Evolutionary conservation across 176 grass and related monocot genomes (phyloP).

Genomic region (Rhipidocladum racemiflorum): DNA sequence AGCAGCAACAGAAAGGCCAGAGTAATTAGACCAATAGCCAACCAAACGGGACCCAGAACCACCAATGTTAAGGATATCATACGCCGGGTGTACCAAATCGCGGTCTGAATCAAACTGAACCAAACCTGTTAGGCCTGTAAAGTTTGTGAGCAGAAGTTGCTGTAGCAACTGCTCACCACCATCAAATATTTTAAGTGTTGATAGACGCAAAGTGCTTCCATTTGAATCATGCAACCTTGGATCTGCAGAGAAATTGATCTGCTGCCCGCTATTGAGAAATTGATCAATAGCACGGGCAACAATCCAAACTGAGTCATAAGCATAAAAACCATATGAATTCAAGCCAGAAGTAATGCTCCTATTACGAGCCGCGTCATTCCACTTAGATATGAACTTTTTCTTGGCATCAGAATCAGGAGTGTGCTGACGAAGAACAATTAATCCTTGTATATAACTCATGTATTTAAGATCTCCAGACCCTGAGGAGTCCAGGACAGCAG

Average conservation of each 20-base stretch:
- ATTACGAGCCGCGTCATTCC: slow-evolving; percentile 45
- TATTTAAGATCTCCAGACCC: slow-evolving; percentile 15
- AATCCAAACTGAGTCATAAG: slow-evolving; percentile 80
- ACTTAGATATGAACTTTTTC: slow-evolving; percentile 63
- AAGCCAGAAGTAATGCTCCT: slow-evolving; percentile 40
- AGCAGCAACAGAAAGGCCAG: slow-evolving; percentile 57
- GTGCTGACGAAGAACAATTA: slow-evolving; percentile 67
- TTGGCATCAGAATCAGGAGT: slow-evolving; percentile 58
- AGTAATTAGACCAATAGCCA: slow-evolving; percentile 83
- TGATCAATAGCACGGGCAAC: slow-evolving; percentile 66
- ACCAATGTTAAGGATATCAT: slow-evolving; percentile 69
- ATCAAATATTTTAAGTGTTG: slow-evolving; percentile 59
- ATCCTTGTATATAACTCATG: slow-evolving; percentile 59
- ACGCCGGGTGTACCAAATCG: slow-evolving; percentile 57
- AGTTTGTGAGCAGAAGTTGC: slow-evolving; percentile 65
- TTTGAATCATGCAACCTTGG: slow-evolving; percentile 53
- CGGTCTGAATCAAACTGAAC: slow-evolving; percentile 57
- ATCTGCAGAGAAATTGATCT: slow-evolving; percentile 62
- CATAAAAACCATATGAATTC: slow-evolving; percentile 73
- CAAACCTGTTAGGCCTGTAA: slow-evolving; percentile 64
- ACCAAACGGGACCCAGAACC: slow-evolving; percentile 46
- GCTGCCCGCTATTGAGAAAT: slow-evolving; percentile 44
- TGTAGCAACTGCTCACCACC: slow-evolving; percentile 59
- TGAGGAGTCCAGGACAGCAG: slow-evolving; percentile 78
- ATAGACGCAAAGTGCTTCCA: slow-evolving; percentile 52